Base-by-base conservation (phyloP, 1,284 basidiomycete species). In the Phellopilus nigrolimitatus region DNA sequence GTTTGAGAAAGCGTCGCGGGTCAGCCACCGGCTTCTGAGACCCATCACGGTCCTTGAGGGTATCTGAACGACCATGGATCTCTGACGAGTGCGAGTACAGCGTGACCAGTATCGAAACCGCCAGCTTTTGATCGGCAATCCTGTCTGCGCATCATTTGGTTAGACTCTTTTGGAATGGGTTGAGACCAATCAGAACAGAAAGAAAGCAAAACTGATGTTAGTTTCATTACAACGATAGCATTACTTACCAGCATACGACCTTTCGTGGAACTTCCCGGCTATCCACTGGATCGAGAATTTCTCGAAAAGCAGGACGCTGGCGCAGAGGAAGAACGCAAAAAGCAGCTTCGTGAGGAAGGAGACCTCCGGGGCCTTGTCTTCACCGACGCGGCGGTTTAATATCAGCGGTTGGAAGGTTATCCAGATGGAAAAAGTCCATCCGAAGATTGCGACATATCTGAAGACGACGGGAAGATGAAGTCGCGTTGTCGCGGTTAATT, bases 261-360 rank as follows among this genome's bases (percentile, higher is more conserved):
- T 78, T 62, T 90, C 85, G 68, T 95, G 92, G 74, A 95, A 95
- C 63, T 87, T 88, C 59, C 69, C 72, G 54, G 88, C 88, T 59
- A 95, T 91, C 71, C 84, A 82, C 65, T 97, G 94, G 51, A 97
- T 88, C 12, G 85, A 66, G 56, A 94, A 79, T 66, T 97, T 97
- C 66, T 95, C 91, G 46, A 77, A 82, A 7, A 90, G 74, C 6
- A 94, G 74, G 21, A 94, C 74, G 30, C 79, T 75, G 0, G 84
- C 69, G 62, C 84, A 90, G 46, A 95, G 65, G 64, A 84, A 79
- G 44, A 91, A 63, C 2, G 82, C 89, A 61, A 95, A 93, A 7
- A 91, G 71, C 21, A 90, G 68, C 61, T 82, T 84, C 12, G 72
- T 76, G 21, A 86, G 70, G 17, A 82, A 68, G 51, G 69, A 64